Evolutionary conservation across 306 rosid species (phyloP).

Genomic region (Rubus parviflorus): DNA sequence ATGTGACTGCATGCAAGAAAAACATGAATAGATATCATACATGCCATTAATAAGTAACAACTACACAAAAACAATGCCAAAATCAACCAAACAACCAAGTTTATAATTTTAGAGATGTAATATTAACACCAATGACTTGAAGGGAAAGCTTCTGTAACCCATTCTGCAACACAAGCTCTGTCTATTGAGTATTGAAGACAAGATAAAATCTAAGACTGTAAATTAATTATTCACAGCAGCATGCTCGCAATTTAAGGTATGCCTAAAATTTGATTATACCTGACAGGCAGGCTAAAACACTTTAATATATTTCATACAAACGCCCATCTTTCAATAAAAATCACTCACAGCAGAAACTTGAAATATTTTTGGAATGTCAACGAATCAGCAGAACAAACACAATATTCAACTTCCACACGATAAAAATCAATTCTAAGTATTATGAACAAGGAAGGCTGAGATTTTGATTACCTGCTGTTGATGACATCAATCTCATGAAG

Average conservation of each 20-base stretch:
- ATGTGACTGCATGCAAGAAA: background rate
- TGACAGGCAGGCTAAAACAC: background rate
- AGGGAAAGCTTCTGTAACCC: background rate
- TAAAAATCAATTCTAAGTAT: background rate
- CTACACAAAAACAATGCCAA: background rate
- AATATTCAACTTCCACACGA: background rate
- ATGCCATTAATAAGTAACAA: background rate
- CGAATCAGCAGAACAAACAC: background rate
- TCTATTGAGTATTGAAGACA: background rate
- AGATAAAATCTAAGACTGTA: background rate
- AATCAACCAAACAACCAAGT: background rate
- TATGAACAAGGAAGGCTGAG: background rate
- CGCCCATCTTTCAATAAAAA: background rate
- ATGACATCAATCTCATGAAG: conserved; percentile 99
- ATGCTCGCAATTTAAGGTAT: background rate
- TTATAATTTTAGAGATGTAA: too few relatives aligned
- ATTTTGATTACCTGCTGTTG: conserved; percentile 74
- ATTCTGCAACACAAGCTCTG: background rate
- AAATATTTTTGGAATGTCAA: background rate
- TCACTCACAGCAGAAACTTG: background rate
- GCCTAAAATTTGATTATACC: background rate
- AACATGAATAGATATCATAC: background rate
- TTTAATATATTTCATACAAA: background rate
- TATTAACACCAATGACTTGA: background rate
- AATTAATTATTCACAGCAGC: background rate